These are phyloP conservation scores for Pichia cactophila DNA, from an alignment of 1,139 yeast species.

Conservation along the genomic window DNA sequence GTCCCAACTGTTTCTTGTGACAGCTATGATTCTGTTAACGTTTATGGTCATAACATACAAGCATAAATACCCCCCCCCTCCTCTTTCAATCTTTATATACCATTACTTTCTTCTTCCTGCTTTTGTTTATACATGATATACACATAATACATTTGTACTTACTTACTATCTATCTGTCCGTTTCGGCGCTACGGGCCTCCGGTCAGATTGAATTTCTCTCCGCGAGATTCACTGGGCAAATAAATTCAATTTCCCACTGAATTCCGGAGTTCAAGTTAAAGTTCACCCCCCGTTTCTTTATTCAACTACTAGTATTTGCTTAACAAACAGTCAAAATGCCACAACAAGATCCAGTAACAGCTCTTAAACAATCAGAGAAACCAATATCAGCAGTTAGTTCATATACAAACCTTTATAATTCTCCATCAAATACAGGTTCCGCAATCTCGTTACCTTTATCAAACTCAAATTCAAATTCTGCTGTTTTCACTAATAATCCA, in stretches of 20 bases:
- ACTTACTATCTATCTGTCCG: too few species aligned
- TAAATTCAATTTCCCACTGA: too few species aligned
- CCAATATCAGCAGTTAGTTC: conserved; percentile 3
- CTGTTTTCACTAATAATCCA: conserved; percentile 7
- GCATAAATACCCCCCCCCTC: neutral
- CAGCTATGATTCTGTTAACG: conserved; percentile 9
- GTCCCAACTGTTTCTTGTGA: conserved; percentile 10
- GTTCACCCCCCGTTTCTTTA: neutral
- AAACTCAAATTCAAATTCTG: conserved; percentile 2
- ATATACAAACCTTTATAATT: conserved; percentile 8
- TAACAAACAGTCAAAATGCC: neutral
- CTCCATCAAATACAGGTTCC: conserved; percentile 11
- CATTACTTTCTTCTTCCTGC: neutral
- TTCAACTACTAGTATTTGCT: neutral
- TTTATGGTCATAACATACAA: conserved; percentile 9
- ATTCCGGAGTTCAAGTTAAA: too few species aligned
- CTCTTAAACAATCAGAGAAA: neutral
- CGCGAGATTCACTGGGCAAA: neutral
- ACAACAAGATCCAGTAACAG: neutral
- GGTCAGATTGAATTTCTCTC: neutral
- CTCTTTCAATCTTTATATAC: neutral
- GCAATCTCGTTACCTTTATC: conserved; percentile 1
- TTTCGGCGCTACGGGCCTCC: too few species aligned
- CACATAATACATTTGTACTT: too few species aligned
- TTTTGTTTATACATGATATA: neutral